Evolutionary conservation across 176 grass and related monocot species (phyloP), one percentile per base, ranked within the genome.

Genomic region (Alloteropsis semialata): DNA sequence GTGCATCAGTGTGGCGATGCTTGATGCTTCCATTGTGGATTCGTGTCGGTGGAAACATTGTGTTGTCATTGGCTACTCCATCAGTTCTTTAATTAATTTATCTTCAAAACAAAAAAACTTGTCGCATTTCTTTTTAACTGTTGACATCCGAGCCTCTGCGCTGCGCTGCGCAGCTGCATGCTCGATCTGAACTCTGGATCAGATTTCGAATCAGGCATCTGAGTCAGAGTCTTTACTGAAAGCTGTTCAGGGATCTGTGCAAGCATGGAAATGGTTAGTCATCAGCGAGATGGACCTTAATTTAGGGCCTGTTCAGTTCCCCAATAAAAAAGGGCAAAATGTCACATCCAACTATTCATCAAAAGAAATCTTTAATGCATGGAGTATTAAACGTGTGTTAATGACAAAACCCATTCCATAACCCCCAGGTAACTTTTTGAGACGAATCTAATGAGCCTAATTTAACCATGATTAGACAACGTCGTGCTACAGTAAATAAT

Each of bases 21-120:
- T n/a, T n/a, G 34, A 36, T 57, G 16, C 49, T 49, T 49, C 25
- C 21, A 46, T 14, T 22, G 2, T 64, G 46, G 27, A 36, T 50
- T 34, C 21, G 49, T 75, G 9, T 79, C 51, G 7, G 75, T 57
- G 81, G 67, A 68, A 68, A 34, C n/a, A n/a, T 69, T 50, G 71
- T 28, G 63, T 51, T 80, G 32, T 18, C 8, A 54, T 39, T 85
- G 28, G 27, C 5, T 39, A 27, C 5, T 25, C 13, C 1, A 11
- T 74, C 21, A 19, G 28, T 12, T 73, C 22, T 78, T 66, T 76
- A 18, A 25, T 66, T 76, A 18, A 25, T 62, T 65, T 71, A 27
- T 62, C 39, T 36, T 8, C 3, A 42, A 30, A 17, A 0, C 21
- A 62, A 34, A n/a, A n/a, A n/a, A n/a, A n/a, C n/a, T n/a, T n/a